Evolutionary conservation across 2,329 filamentous ascomycete species (phyloP).

Genomic region (Ceratocystis diversiconidia): DNA sequence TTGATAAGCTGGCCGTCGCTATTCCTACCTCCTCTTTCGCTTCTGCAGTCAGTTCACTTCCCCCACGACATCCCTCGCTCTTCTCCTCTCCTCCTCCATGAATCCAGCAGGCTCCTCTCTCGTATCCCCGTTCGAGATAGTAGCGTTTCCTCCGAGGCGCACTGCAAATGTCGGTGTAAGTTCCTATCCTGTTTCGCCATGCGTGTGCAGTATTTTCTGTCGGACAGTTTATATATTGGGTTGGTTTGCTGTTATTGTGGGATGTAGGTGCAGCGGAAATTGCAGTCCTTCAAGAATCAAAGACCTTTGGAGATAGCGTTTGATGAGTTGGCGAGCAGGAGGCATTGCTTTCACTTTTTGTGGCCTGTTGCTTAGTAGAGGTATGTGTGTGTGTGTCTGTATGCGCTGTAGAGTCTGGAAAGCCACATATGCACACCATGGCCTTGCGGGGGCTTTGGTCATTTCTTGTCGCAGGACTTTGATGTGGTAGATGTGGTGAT

Average conservation of each 20-base stretch:
- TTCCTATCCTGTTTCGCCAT: no score
- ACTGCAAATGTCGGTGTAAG: no score
- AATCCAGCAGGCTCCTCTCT: background rate
- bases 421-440: background rate
- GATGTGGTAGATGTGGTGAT: background rate
- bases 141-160: no score
- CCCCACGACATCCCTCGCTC: background rate
- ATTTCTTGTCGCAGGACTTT: background rate
- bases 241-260: background rate
- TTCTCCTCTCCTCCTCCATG: background rate
- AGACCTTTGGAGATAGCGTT: no score
- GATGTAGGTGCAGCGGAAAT: background rate
- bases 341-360: background rate
- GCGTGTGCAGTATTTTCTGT: no score
- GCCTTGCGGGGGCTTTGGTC: background rate
- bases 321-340: background rate
- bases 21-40: background rate
- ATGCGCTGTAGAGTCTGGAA: background rate
- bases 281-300: background rate
- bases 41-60: no score
- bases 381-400: background rate
- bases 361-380: background rate
- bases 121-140: no score
- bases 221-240: no score
- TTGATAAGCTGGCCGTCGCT: background rate